Evolutionary conservation across 805 yeast genomes (phyloP), one percentile per base, ranked within the genome.

Genomic region (Candida sphagnicola): DNA sequence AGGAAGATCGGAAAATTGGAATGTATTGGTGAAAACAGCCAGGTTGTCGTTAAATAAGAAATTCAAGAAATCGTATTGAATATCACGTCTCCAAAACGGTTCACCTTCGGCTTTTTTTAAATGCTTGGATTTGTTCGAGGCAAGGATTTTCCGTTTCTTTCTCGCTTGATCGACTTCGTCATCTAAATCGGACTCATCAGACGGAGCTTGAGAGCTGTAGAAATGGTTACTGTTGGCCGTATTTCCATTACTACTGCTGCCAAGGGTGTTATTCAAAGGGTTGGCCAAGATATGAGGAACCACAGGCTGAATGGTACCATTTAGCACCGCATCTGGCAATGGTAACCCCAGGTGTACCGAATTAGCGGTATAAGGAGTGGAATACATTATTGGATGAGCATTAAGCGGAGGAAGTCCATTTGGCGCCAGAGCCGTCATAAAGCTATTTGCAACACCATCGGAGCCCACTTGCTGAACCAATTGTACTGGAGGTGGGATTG

Each of bases 71-170:
- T 83, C 89, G 59, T 80, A 85, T 59, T 89, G 96, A 40, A 91
- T 82, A 51, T 91, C 98, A 39, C 66, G 74, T 35, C 98, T 72
- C 84, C 93, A 85, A 42, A 90, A 79, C 15, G 95, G 95, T 51
- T 85, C 95, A 4, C 98, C 96, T 54, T 91, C 98, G 14, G 79
- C 72, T 55, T 90, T 91, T 61, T 91, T 91, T 49, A 91, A 59
- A 58, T 82, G 89, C 32, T 85, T 67, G 18, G 69, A 61, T 4
- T 60, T 51, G 33, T 54, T 40, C 16, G 51, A 41, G 4, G 60
- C 51, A 35, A 53, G 61, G 32, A 54, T 57, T 41, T 43, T 50
- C 41, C 51, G 56, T 43, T 26, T 41, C 47, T 31, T 39, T 43
- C 35, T 25, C 8, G 37, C 29, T 24, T 40, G 18, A 18, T 29